phyloP scores from a whole-genome alignment of 2,329 filamentous ascomycete genomes.

The Anthostomella pinea region DNA sequence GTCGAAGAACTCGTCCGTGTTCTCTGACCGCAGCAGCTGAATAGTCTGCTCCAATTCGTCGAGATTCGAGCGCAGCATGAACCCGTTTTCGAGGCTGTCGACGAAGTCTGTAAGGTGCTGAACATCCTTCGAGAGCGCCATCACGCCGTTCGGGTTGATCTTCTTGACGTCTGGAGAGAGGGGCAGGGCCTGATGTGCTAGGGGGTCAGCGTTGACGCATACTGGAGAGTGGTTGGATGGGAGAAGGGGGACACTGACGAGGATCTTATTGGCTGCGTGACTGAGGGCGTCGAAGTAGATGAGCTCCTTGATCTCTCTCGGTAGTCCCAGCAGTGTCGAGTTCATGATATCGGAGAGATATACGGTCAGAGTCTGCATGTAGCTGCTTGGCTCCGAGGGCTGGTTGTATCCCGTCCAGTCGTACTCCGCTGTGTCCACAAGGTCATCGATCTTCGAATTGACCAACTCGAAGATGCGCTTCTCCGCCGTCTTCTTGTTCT shows the following conservation, averaged over 20 bases:
- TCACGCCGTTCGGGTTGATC: constrained; percentile 85
- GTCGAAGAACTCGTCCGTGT: constrained; percentile 96
- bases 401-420: constrained; percentile 68
- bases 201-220: neutral
- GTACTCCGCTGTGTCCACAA: constrained; percentile 96
- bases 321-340: constrained; percentile 87
- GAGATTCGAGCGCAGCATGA: constrained; percentile 83
- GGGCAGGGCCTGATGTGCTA: constrained; percentile 57
- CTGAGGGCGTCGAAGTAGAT: constrained; percentile 96
- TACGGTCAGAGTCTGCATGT: constrained; percentile 91
- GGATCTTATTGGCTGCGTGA: constrained; percentile 82
- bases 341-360: constrained; percentile 97
- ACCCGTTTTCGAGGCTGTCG: constrained; percentile 74
- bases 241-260: constrained; percentile 47
- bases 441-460: constrained; percentile 96
- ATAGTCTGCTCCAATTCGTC: constrained; percentile 94
- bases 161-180: constrained; percentile 74
- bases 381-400: constrained; percentile 76
- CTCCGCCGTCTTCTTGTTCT: constrained; percentile 92
- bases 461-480: constrained; percentile 98
- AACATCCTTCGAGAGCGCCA: constrained; percentile 78
- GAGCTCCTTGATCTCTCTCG: constrained; percentile 91
- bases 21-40: constrained; percentile 79
- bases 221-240: neutral
- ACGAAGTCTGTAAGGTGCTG: constrained; percentile 84